Conservation (phyloP, 352 stramenopile species). For the Phytophthora citrophthora region DNA sequence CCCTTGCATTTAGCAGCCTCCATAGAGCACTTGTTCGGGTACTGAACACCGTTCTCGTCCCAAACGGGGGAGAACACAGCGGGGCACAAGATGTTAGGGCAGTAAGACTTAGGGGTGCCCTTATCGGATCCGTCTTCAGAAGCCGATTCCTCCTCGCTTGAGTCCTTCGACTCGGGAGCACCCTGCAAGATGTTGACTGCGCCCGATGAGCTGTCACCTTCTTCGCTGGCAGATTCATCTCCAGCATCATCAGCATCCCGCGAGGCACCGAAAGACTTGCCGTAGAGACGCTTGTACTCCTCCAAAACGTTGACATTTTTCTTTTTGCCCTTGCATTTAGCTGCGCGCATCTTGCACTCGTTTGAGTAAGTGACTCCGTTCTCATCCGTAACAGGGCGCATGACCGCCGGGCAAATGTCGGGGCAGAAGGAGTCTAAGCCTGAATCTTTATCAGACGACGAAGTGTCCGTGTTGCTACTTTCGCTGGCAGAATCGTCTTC, state of each 20-base stretch:
- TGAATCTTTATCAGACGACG: no score
- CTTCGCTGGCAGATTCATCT: slow-evolving; percentile 8
- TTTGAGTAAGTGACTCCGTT: slow-evolving; percentile 22
- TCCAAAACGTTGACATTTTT: slow-evolving; percentile 6
- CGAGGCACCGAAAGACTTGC: slow-evolving; percentile 13
- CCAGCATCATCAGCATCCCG: background rate
- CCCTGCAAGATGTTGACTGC: background rate
- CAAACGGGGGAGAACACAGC: slow-evolving; percentile 38
- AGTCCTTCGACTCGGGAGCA: background rate
- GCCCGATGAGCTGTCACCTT: background rate
- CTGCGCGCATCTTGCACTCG: slow-evolving; percentile 14
- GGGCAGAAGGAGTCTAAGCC: no score
- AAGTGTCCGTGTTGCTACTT: no score
- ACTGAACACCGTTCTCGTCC: slow-evolving; percentile 39
- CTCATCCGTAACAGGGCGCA: slow-evolving; percentile 21
- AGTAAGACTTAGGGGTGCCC: slow-evolving; percentile 10
- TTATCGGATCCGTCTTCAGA: background rate
- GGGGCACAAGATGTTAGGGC: slow-evolving; percentile 24
- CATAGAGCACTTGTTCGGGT: slow-evolving; percentile 45
- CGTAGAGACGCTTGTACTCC: slow-evolving; percentile 22
- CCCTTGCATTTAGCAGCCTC: slow-evolving; percentile 39
- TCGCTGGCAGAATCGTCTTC: no score
- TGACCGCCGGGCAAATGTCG: no score
- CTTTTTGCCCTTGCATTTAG: slow-evolving; percentile 20
- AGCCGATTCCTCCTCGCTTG: background rate